These are phyloP conservation scores for Sclerotinia sclerotiorum DNA, from an alignment of 2,329 filamentous ascomycete species.

Conservation along the genomic window DNA sequence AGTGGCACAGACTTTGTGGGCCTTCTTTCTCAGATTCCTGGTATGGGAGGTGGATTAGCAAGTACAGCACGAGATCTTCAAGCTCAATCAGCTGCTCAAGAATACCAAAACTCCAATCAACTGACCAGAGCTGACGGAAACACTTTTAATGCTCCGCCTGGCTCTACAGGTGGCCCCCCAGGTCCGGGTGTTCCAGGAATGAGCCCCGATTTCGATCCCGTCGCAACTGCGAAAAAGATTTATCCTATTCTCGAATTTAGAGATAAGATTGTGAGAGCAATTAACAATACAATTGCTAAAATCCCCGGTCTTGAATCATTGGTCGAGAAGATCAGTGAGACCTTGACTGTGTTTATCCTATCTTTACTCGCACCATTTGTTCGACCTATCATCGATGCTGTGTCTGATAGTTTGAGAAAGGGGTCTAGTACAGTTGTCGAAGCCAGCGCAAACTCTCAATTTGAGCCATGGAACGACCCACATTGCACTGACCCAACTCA, in stretches of 20 bases:
- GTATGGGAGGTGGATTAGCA: conserved; percentile 63
- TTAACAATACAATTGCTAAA: conserved; percentile 82
- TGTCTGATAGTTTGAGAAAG: conserved; percentile 79
- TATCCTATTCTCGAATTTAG: conserved; percentile 94
- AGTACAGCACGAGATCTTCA: conserved; percentile 64
- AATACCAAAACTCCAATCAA: conserved; percentile 52
- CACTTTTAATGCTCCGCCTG: conserved; percentile 34
- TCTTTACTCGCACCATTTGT: conserved; percentile 90
- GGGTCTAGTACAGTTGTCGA: conserved; percentile 73
- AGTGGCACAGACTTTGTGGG: conserved; percentile 63
- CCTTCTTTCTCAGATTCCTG: conserved; percentile 74
- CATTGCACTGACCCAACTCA: conserved; percentile 76
- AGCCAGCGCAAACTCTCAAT: conserved; percentile 68
- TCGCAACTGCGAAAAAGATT: conserved; percentile 75
- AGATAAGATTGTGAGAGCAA: conserved; percentile 86
- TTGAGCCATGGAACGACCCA: conserved; percentile 77
- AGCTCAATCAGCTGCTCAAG: conserved; percentile 60
- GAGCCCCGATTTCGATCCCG: conserved; percentile 72
- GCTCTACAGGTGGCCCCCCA: conserved; percentile 45
- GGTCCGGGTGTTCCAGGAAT: conserved; percentile 68
- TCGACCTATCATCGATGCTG: conserved; percentile 83
- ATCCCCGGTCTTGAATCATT: conserved; percentile 84
- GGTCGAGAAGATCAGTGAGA: conserved; percentile 90
- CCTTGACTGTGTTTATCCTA: conserved; percentile 86
- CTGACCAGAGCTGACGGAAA: conserved; percentile 41